Evolutionary conservation across 306 rosid species (phyloP).

Genomic region (Adenanthera pavonina): DNA sequence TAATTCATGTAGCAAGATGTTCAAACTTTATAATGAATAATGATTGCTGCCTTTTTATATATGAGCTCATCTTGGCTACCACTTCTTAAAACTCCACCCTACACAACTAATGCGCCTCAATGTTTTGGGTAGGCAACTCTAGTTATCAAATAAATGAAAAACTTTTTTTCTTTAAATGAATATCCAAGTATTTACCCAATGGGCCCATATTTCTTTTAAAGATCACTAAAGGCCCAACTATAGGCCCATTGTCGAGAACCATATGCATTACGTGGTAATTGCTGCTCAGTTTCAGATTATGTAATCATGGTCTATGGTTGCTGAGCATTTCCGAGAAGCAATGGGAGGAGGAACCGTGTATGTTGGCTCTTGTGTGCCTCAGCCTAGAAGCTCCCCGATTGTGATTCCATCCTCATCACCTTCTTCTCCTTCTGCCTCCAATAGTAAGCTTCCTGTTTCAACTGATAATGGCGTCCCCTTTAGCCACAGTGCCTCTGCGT

Average conservation of each 20-base stretch:
- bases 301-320: background rate
- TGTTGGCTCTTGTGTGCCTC: conserved; percentile 35
- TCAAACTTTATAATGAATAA: too few relatives aligned
- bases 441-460: conserved; percentile 43
- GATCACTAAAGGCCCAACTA: background rate
- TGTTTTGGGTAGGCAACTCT: too few relatives aligned
- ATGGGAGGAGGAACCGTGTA: conserved; percentile 59
- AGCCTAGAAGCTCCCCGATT: conserved; percentile 21
- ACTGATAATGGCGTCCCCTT: conserved; percentile 13
- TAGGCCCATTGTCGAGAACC: background rate
- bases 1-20: too few relatives aligned
- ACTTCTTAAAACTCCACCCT: too few relatives aligned
- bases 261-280: background rate
- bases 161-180: background rate
- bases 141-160: too few relatives aligned
- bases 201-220: background rate
- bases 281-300: too few relatives aligned
- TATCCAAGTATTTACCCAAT: background rate
- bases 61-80: too few relatives aligned
- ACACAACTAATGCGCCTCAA: too few relatives aligned
- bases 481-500: conserved; percentile 27
- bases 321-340: background rate
- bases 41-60: too few relatives aligned
- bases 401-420: conserved; percentile 12
- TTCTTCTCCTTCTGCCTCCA: conserved; percentile 13